These are phyloP conservation scores for Pichia kluyveri DNA, from an alignment of 805 yeast species.

Conservation along the genomic window DNA sequence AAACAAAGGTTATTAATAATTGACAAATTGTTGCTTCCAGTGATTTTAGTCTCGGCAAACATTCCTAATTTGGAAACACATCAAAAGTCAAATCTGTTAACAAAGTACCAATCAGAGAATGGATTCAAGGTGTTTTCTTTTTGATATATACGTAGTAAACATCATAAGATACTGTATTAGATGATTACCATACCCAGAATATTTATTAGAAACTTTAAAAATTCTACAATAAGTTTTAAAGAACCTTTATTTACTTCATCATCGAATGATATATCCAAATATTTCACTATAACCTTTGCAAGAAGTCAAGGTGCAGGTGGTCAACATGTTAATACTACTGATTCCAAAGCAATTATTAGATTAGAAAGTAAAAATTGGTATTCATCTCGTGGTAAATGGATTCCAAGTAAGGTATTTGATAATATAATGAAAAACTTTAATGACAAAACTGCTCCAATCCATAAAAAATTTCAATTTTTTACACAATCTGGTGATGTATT, in stretches of 20 bases:
- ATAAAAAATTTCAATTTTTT: conserved; percentile 19
- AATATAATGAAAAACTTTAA: conserved; percentile 23
- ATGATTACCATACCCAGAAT: too few species aligned
- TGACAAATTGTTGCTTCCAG: too few species aligned
- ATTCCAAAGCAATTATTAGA: conserved; percentile 33
- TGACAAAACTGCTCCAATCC: conserved; percentile 11
- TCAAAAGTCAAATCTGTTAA: too few species aligned
- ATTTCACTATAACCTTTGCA: conserved; percentile 33
- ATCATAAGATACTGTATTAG: too few species aligned
- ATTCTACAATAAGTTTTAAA: neutral
- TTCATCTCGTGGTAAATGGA: conserved; percentile 35
- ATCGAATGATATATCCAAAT: conserved; percentile 5
- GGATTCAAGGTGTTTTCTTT: too few species aligned
- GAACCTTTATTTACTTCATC: neutral
- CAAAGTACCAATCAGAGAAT: too few species aligned
- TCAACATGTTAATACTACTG: conserved; percentile 51
- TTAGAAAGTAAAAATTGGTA: conserved; percentile 28
- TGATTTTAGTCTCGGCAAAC: too few species aligned
- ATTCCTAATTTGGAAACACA: too few species aligned
- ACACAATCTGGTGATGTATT: conserved; percentile 21
- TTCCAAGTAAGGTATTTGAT: conserved; percentile 28
- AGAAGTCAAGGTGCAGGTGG: conserved; percentile 55
- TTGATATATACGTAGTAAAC: too few species aligned
- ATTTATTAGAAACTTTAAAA: neutral
- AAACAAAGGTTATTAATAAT: too few species aligned